A percentile compares a stretch with the other conserved stretches of the same genome.
These are phyloP conservation scores for Emericellopsis cladophorae DNA, from an alignment of 2,329 filamentous ascomycete species.

Conservation along the genomic window DNA sequence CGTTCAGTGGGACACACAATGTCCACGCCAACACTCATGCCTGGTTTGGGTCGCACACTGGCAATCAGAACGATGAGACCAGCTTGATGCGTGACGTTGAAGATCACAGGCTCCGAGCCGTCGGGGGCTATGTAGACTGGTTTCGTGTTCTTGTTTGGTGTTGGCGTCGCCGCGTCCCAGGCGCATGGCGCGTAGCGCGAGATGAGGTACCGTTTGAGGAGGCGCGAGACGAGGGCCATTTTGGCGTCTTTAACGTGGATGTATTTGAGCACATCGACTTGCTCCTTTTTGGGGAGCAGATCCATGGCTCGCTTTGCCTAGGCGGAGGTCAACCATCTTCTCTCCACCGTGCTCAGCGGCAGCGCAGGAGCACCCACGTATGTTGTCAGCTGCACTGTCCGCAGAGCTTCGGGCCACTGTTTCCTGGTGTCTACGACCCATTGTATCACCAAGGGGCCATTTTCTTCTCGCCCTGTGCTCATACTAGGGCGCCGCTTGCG, in stretches of 20 bases:
- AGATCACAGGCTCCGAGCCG: slow-evolving; percentile 38
- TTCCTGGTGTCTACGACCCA: slow-evolving; percentile 50
- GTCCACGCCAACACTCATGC: slow-evolving; percentile 52
- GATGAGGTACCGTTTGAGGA: slow-evolving; percentile 62
- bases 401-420: slow-evolving; percentile 39
- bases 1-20: slow-evolving; percentile 66
- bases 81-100: slow-evolving; percentile 72
- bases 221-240: slow-evolving; percentile 58
- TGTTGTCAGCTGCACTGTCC: slow-evolving; percentile 33
- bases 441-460: slow-evolving; percentile 30
- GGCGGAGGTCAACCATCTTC: neutral
- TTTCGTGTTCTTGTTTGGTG: slow-evolving; percentile 41
- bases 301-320: slow-evolving; percentile 42
- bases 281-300: slow-evolving; percentile 42
- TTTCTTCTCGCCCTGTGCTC: slow-evolving; percentile 10
- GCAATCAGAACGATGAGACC: slow-evolving; percentile 60
- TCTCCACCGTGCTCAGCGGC: neutral
- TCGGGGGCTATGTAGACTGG: slow-evolving; percentile 37
- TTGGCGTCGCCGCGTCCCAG: slow-evolving; percentile 46
- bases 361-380: slow-evolving; percentile 21
- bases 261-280: slow-evolving; percentile 43
- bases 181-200: slow-evolving; percentile 42
- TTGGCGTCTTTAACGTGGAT: slow-evolving; percentile 61
- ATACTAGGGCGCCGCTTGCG: neutral
- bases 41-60: slow-evolving; percentile 18